Evolutionary conservation across 306 rosid species (phyloP).

Genomic region (Nissolia schottii): DNA sequence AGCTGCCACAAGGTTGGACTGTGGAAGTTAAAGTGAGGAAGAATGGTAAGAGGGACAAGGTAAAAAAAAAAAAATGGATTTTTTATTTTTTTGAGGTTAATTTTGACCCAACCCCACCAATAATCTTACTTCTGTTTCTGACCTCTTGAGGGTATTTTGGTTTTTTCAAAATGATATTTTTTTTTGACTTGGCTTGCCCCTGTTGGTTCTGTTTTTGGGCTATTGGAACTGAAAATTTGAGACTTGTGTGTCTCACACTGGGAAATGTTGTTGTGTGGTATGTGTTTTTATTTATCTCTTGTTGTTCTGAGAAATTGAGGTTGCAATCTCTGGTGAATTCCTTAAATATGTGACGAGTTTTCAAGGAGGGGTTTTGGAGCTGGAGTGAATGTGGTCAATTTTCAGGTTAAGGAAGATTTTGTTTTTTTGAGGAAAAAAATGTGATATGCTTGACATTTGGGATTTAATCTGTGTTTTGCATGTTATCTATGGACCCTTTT

Average conservation of each 20-base stretch:
- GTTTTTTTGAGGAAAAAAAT: background rate
- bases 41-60: constrained; percentile 71
- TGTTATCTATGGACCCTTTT: constrained; percentile 19
- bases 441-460: constrained; percentile 3
- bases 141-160: background rate
- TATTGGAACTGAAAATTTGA: background rate
- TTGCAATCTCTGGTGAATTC: background rate
- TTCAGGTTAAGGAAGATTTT: background rate
- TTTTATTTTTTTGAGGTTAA: background rate
- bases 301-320: background rate
- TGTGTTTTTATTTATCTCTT: constrained; percentile 9
- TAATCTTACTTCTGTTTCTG: background rate
- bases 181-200: constrained; percentile 1
- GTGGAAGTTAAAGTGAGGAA: constrained; percentile 50
- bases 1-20: constrained; percentile 73
- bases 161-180: constrained; percentile 32
- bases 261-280: background rate
- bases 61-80: no score
- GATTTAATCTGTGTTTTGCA: constrained; percentile 28
- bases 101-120: background rate
- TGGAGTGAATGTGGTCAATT: background rate
- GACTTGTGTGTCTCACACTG: background rate
- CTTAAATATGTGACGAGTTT: background rate
- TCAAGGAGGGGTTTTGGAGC: background rate
- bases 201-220: background rate